A percentile compares a stretch with the other conserved stretches of the same genome.
phyloP scores from a whole-genome alignment of 192 early-diverging fungal species.

The Gaertneriomyces semiglobifer region DNA sequence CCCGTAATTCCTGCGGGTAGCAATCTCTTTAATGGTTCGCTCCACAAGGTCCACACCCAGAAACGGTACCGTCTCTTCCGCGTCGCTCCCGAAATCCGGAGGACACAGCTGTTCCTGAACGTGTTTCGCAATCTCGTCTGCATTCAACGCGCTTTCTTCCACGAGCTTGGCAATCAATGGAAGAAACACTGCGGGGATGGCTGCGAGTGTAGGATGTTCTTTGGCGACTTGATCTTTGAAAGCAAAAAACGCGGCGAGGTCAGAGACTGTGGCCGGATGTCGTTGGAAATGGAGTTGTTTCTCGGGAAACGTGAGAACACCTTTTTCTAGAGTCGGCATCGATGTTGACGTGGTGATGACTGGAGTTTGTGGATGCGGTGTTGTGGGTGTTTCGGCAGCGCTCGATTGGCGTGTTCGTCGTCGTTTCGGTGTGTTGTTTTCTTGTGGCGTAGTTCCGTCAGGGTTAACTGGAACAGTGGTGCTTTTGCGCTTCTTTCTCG shows the following conservation, averaged over 20 bases:
- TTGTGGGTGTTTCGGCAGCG: too few species aligned
- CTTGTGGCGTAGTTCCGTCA: too few species aligned
- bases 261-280: constrained; percentile 15
- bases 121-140: background rate
- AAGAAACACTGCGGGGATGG: constrained; percentile 1
- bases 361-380: too few species aligned
- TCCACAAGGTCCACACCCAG: background rate
- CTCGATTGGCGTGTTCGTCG: too few species aligned
- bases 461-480: too few species aligned
- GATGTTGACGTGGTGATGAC: too few species aligned
- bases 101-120: constrained; percentile 10
- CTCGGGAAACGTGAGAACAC: constrained; percentile 13
- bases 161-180: constrained; percentile 13
- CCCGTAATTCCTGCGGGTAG: constrained; percentile 14
- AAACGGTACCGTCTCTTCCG: background rate
- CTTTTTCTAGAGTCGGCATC: background rate
- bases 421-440: too few species aligned
- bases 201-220: background rate
- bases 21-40: constrained; percentile 3
- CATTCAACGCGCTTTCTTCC: constrained; percentile 14
- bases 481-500: too few species aligned
- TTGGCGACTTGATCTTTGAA: background rate
- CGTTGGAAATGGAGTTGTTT: constrained; percentile 17
- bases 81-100: background rate
- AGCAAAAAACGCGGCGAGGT: constrained; percentile 12